phyloP scores from a whole-genome alignment of 805 yeast species.

The Ogataea siamensis region DNA sequence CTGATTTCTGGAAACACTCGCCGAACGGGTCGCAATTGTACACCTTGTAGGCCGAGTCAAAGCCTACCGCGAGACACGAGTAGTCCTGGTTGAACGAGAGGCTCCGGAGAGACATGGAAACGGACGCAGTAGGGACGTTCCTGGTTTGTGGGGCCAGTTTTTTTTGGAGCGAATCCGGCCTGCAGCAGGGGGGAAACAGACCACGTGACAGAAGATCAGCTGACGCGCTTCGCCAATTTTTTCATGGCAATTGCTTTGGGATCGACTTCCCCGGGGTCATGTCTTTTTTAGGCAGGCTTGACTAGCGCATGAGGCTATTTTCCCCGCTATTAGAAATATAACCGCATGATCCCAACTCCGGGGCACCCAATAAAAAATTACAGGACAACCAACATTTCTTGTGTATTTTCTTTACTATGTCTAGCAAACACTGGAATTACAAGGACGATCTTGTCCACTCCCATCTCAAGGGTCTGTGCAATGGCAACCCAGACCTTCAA shows the following conservation, averaged over 20 bases:
- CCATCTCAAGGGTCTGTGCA: conserved; percentile 51
- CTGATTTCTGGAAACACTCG: conserved; percentile 50
- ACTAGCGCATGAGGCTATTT: not conserved
- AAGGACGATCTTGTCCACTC: conserved; percentile 44
- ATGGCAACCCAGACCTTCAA: conserved; percentile 52
- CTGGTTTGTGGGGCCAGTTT: no score
- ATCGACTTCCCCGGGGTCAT: no score
- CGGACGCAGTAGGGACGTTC: no score
- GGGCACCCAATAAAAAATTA: not conserved
- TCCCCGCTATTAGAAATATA: not conserved
- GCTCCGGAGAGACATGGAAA: conserved; percentile 9
- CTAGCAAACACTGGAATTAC: conserved; percentile 49
- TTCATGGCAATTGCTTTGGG: no score
- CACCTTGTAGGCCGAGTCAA: conserved; percentile 62
- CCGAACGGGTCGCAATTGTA: conserved; percentile 90
- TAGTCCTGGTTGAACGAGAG: conserved; percentile 81
- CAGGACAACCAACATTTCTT: not conserved
- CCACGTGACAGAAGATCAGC: not conserved
- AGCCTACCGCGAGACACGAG: conserved; percentile 74
- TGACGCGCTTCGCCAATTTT: no score
- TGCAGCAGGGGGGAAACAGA: no score
- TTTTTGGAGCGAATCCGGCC: no score
- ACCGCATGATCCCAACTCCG: not conserved
- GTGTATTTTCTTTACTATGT: conserved; percentile 2
- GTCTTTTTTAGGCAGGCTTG: no score